Base-by-base conservation (phyloP, 257 asterid species). In the Nicotiana paniculata region DNA sequence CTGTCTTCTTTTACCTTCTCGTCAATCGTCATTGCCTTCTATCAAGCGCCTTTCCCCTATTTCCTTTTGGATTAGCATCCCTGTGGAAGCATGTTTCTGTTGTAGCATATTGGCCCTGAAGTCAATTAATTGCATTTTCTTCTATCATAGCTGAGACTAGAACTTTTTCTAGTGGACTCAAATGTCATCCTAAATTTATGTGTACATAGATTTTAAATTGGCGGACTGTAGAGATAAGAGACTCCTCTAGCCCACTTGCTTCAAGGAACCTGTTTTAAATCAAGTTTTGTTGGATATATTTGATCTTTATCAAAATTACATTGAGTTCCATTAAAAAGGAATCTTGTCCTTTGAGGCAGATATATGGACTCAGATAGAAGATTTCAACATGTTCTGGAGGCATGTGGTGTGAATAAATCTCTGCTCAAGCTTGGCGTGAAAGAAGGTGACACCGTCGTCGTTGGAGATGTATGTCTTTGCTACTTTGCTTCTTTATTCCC, bases 381-480 rank as follows among this genome's bases (percentile, higher is more conserved):
- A 88, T 96, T 96, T 89, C 99, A 96, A 74, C 92, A 88, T 58
- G 98, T 96, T 86, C 90, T 94, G 58, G 98, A 96, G 85, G 98
- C 98, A 57, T 92, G 97, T 76, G 97, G 99, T 51, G 98, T 94
- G 80, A 90, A 90, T 80, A 96, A 94, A 87, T 87, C 97, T 75
- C 98, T 96, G 77, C 76, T 54, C 77, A 96, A 92, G 87, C 95
- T 86, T 57, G 99, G 98, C 3, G 97, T 96, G 8, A 96, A 93
- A 88, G 99, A 96, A 81, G 98, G 96, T 1, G 97, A 96, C 85
- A 92, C 97, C 3, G 98, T 96, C 78, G n/a, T 89, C n/a, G 91
- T 96, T 82, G 98, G 98, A 81, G 97, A 89, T 89, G 99, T 96
- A 83, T 48, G 86, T 74, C 13, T n/a, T 46, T 33, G 37, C 15